Evolutionary conservation across 106 monocot species (phyloP), one percentile per base, ranked within the genome.

Genomic region (Posidonia australis): DNA sequence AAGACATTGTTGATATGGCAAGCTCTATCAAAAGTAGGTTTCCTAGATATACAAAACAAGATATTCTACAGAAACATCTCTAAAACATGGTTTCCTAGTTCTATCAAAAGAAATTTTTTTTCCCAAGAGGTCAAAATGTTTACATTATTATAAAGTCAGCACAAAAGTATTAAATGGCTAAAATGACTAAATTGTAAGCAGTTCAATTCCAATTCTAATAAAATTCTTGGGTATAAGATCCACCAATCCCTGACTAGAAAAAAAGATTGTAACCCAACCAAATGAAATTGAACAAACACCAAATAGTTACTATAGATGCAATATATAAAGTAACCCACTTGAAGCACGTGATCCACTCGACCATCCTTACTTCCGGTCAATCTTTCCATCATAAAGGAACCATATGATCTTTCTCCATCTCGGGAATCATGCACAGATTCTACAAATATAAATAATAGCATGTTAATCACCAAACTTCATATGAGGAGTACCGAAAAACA

Each of bases 321-420:
- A 7, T 36, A 36, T 36, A 36, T 7, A 36, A 7, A 5, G 21
- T 23, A 5, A 73, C 64, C 82, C 41, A 92, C 96, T 76, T 91
- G 98, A 21, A 98, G 98, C 65, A 91, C 77, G 70, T 98, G 81
- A 77, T 98, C 98, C 51, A 98, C 77, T 59, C 87, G 76, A 17
- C 98, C 98, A 78, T 78, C 61, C 65, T 75, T 65, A 73, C 73
- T 77, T 29, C 87, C 83, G 20, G 91, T 81, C 62, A 98, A 52
- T 72, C 83, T 91, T 66, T 91, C 80, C 64, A 98, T 87, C 91
- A 98, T 98, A 47, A 77, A 31, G 41, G 76, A 84, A 67, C 98
- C 98, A 76, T 98, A 91, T 27, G 79, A 81, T 65, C 63, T 80
- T 68, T 87, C 83, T 36, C 70, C 76, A 14, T 60, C 65, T 32